Conservation (phyloP, 2,329 filamentous ascomycete species). For the Phaeophleospora eucalypticola region DNA sequence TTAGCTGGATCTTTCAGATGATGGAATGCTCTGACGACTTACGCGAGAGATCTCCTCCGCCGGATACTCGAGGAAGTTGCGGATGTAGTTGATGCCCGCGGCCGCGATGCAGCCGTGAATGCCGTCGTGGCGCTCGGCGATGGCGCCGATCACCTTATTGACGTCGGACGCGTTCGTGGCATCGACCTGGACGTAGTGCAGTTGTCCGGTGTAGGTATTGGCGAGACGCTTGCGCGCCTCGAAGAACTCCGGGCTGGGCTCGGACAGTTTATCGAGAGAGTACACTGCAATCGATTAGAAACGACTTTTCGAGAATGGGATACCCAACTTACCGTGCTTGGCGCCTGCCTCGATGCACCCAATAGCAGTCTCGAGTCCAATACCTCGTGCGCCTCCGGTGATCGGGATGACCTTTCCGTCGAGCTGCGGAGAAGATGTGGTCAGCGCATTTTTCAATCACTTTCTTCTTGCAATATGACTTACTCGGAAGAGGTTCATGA, state of each 20-base stretch:
- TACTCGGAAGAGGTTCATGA: too few species aligned
- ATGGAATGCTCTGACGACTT: neutral
- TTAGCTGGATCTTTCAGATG: slow-evolving; percentile 45
- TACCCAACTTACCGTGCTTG: slow-evolving; percentile 35
- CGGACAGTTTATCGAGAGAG: too few species aligned
- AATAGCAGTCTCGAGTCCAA: slow-evolving; percentile 40
- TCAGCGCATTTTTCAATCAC: neutral
- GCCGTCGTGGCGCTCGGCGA: slow-evolving; percentile 26
- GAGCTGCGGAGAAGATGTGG: slow-evolving; percentile 17
- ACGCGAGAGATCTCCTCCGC: slow-evolving; percentile 29
- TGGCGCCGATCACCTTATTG: slow-evolving; percentile 23
- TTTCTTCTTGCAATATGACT: neutral
- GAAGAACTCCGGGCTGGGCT: too few species aligned
- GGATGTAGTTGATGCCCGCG: slow-evolving; percentile 31
- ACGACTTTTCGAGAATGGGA: neutral
- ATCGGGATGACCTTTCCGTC: slow-evolving; percentile 21
- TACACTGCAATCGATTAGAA: too few species aligned
- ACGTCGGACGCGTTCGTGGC: slow-evolving; percentile 38
- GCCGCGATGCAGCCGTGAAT: slow-evolving; percentile 32
- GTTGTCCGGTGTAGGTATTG: slow-evolving; percentile 35
- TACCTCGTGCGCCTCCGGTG: slow-evolving; percentile 26
- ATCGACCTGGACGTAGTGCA: slow-evolving; percentile 48
- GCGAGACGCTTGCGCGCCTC: slow-evolving; percentile 37
- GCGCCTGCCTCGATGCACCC: slow-evolving; percentile 47
- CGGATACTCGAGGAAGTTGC: slow-evolving; percentile 31